Evolutionary conservation across 331 rosid species (phyloP).

Genomic region (Cydonia oblonga): DNA sequence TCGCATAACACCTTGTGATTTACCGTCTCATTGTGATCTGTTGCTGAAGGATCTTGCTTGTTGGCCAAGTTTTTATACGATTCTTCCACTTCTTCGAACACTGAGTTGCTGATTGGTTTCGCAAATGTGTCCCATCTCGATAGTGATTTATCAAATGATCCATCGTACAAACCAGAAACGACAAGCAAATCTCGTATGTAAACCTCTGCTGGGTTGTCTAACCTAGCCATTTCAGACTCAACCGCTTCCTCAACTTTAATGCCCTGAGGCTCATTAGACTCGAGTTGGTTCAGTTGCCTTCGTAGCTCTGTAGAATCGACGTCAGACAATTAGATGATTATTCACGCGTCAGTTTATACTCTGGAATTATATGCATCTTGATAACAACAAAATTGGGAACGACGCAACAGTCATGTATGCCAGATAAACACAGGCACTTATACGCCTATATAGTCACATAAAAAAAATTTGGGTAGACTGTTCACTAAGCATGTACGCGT

Average conservation of each 20-base stretch:
- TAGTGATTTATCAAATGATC: slow-evolving; percentile 57
- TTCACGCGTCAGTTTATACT: not conserved
- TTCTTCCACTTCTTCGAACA: slow-evolving; percentile 85
- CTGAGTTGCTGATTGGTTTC: slow-evolving; percentile 58
- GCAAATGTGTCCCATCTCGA: slow-evolving; percentile 46
- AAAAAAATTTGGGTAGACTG: not conserved
- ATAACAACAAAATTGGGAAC: no score
- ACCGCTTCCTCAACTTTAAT: slow-evolving; percentile 22
- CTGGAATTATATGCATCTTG: no score
- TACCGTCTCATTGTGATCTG: slow-evolving; percentile 34
- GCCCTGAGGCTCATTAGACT: slow-evolving; percentile 41
- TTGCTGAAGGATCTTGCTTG: slow-evolving; percentile 19
- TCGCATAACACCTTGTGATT: slow-evolving; percentile 56
- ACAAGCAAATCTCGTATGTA: slow-evolving; percentile 75
- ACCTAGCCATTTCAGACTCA: slow-evolving; percentile 39
- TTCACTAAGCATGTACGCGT: not conserved
- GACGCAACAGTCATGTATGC: no score
- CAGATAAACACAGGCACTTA: not conserved
- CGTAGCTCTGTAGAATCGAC: slow-evolving; percentile 50
- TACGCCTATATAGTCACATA: not conserved
- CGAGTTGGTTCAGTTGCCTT: slow-evolving; percentile 79
- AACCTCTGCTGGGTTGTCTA: slow-evolving; percentile 71
- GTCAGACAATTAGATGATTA: slow-evolving; percentile 16
- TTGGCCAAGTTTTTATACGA: slow-evolving; percentile 34
- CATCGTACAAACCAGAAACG: slow-evolving; percentile 80